phyloP scores from a whole-genome alignment of 352 stramenopile genomes.

The Pythium guiyangense region DNA sequence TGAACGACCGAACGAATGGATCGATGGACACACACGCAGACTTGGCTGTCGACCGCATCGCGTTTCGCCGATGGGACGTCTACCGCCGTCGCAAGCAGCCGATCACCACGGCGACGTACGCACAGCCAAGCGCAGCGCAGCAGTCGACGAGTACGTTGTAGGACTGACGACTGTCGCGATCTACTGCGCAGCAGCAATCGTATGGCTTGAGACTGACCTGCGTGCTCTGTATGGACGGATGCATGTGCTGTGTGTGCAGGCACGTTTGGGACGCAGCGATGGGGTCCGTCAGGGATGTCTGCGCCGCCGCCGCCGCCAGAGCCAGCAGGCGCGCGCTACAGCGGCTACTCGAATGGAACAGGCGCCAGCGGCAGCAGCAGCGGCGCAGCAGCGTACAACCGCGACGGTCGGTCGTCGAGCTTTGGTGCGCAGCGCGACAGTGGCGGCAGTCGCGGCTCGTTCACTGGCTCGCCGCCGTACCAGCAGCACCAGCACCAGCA shows the following conservation, averaged over 20 bases:
- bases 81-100: conserved; percentile 63
- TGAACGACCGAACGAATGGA: no score
- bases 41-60: conserved; percentile 72
- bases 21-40: conserved; percentile 45
- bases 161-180: no score
- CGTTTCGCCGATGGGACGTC: conserved; percentile 78
- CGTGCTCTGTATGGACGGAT: no score
- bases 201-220: no score
- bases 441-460: conserved; percentile 21
- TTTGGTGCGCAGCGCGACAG: conserved; percentile 12
- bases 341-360: background rate
- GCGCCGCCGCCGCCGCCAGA: conserved; percentile 19
- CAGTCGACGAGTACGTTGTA: background rate
- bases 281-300: conserved; percentile 51
- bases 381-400: conserved; percentile 1
- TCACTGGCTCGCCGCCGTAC: conserved; percentile 14
- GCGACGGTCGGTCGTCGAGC: conserved; percentile 12
- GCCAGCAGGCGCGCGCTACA: conserved; percentile 16
- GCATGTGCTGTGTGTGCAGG: no score
- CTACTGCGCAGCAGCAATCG: no score
- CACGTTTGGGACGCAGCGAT: conserved; percentile 60
- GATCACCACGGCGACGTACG: conserved; percentile 34
- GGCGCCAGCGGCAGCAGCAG: no score
- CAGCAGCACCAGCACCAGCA: no score
- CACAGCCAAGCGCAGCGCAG: conserved; percentile 25